Evolutionary conservation across 1,284 basidiomycete genomes (phyloP).

Genomic region (Ceratobasidium papillatum): DNA sequence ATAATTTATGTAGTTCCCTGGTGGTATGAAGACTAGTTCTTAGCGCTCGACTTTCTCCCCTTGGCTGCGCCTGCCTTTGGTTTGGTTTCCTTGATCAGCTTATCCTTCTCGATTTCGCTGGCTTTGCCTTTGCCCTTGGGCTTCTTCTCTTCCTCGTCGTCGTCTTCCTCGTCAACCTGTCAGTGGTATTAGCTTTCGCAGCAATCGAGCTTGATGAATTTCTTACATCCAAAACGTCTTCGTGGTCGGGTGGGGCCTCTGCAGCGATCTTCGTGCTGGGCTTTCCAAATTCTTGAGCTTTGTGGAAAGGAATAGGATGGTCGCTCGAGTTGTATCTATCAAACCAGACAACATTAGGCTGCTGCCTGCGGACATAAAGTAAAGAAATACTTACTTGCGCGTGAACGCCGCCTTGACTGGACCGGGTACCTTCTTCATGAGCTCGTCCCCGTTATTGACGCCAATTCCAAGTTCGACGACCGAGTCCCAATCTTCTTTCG

Average conservation of each 20-base stretch:
- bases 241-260: slow-evolving; percentile 83
- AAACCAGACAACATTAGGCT: slow-evolving; percentile 13
- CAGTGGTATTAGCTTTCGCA: slow-evolving; percentile 48
- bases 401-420: slow-evolving; percentile 89
- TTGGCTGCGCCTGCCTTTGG: slow-evolving; percentile 50
- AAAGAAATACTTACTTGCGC: slow-evolving; percentile 65
- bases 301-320: slow-evolving; percentile 93
- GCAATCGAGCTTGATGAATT: neutral
- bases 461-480: slow-evolving; percentile 93
- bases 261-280: slow-evolving; percentile 77
- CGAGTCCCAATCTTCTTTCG: slow-evolving; percentile 95
- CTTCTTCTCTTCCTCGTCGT: slow-evolving; percentile 56
- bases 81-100: slow-evolving; percentile 62
- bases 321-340: slow-evolving; percentile 85
- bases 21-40: slow-evolving; percentile 25
- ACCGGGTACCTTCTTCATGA: slow-evolving; percentile 85
- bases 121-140: slow-evolving; percentile 52
- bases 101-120: slow-evolving; percentile 60
- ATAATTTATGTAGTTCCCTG: slow-evolving; percentile 17
- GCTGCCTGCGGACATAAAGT: slow-evolving; percentile 7
- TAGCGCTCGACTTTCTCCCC: slow-evolving; percentile 46
- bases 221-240: slow-evolving; percentile 79
- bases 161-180: slow-evolving; percentile 56
- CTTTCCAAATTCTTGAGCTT: slow-evolving; percentile 75
- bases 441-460: slow-evolving; percentile 72